phyloP scores from a whole-genome alignment of 2,329 filamentous ascomycete species.

The Neoscytalidium dimidiatum region DNA sequence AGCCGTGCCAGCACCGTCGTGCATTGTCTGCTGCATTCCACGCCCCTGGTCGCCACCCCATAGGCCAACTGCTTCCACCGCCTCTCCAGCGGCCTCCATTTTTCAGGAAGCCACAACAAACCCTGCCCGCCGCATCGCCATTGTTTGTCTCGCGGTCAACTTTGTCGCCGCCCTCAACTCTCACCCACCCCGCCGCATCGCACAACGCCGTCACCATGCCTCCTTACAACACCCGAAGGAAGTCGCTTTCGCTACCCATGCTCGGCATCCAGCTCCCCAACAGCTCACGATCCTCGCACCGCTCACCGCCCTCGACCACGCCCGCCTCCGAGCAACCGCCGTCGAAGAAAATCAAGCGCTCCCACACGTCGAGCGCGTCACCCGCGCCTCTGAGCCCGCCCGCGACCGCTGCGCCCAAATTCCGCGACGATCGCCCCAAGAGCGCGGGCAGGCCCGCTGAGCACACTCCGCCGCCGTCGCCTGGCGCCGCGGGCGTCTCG shows the following conservation, averaged over 20 bases:
- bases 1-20: constrained; percentile 16
- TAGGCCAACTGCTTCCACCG: constrained; percentile 16
- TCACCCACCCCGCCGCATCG: constrained; percentile 21
- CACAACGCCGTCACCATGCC: constrained; percentile 60
- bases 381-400: constrained; percentile 47
- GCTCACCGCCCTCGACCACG: constrained; percentile 64
- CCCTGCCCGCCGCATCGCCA: not conserved
- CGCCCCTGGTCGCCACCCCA: constrained; percentile 19
- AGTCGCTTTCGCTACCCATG: constrained; percentile 89
- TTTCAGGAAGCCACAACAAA: constrained; percentile 18
- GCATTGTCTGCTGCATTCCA: constrained; percentile 18
- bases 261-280: constrained; percentile 83
- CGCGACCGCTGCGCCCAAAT: constrained; percentile 44
- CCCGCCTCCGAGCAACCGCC: constrained; percentile 53
- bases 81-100: constrained; percentile 16
- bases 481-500: constrained; percentile 51
- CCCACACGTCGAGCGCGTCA: constrained; percentile 58
- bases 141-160: constrained; percentile 21
- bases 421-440: constrained; percentile 51
- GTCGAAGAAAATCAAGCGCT: constrained; percentile 70
- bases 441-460: constrained; percentile 54
- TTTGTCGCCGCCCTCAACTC: constrained; percentile 28
- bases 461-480: constrained; percentile 80
- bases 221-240: constrained; percentile 94
- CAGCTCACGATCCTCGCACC: constrained; percentile 54